Evolutionary conservation across 345 rosid genomes (phyloP).

Genomic region (Mallotus nudiflorus): DNA sequence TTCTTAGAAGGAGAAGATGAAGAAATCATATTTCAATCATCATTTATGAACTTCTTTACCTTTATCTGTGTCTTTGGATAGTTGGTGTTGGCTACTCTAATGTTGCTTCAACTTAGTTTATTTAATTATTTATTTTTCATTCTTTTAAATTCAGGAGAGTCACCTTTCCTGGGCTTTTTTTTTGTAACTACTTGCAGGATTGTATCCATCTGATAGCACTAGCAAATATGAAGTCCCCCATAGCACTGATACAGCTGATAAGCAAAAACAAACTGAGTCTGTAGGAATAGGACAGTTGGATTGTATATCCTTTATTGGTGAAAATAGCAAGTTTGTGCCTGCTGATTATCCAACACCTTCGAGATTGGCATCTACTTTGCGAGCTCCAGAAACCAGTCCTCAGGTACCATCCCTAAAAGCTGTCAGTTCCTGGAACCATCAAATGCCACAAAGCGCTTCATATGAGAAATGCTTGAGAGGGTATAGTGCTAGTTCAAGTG

Average conservation of each 20-base stretch:
- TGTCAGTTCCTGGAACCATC: constrained; percentile 31
- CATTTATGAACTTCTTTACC: background rate
- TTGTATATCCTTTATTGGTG: constrained; percentile 33
- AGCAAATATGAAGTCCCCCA: constrained; percentile 29
- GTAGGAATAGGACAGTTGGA: constrained; percentile 24
- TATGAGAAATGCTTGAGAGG: constrained; percentile 28
- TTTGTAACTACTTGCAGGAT: constrained; percentile 36
- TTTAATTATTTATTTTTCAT: background rate
- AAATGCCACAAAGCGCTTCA: constrained; percentile 25
- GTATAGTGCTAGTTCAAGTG: constrained; percentile 22
- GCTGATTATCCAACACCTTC: constrained; percentile 34
- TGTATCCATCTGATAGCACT: constrained; percentile 34
- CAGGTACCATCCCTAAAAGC: constrained; percentile 33
- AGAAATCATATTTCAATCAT: background rate
- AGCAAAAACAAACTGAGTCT: constrained; percentile 35
- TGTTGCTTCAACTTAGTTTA: background rate
- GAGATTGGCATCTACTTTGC: constrained; percentile 33
- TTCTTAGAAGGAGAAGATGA: background rate
- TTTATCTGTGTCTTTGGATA: background rate
- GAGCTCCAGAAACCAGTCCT: constrained; percentile 34
- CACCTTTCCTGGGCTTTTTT: background rate
- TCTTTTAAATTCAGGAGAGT: background rate
- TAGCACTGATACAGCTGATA: constrained; percentile 26
- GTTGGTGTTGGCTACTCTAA: background rate
- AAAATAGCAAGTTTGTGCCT: constrained; percentile 34